Conservation (phyloP, 768 basidiomycete species). For the Tricholoma sp. region DNA sequence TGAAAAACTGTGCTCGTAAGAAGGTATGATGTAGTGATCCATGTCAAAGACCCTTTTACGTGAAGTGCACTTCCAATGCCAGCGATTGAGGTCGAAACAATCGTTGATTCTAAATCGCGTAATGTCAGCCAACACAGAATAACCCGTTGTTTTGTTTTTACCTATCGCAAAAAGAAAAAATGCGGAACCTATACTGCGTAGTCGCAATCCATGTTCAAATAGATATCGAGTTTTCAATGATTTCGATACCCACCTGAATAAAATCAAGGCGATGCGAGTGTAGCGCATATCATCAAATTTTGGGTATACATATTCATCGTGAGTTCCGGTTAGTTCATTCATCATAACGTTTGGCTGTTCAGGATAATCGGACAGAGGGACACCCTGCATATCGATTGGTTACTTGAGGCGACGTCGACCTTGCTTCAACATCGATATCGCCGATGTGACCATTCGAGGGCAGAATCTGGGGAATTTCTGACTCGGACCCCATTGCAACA, state of each 20-base stretch:
- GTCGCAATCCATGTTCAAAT: neutral
- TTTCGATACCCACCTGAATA: slow-evolving; percentile 6
- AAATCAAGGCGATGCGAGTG: slow-evolving; percentile 8
- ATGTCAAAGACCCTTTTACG: slow-evolving; percentile 19
- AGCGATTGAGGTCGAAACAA: slow-evolving; percentile 21
- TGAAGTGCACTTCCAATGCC: slow-evolving; percentile 17
- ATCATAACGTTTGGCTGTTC: neutral
- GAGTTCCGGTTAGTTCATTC: neutral
- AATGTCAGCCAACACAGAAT: neutral
- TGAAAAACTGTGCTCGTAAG: slow-evolving; percentile 21
- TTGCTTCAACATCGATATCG: neutral
- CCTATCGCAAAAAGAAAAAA: slow-evolving; percentile 14
- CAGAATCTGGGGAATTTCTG: neutral
- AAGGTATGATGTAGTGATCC: slow-evolving; percentile 23
- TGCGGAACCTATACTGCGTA: slow-evolving; percentile 9
- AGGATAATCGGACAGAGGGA: neutral
- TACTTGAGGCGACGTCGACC: neutral
- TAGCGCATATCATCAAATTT: slow-evolving; percentile 14
- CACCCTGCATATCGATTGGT: neutral
- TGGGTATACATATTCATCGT: neutral
- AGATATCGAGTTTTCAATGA: neutral
- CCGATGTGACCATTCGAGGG: neutral
- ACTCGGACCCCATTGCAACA: neutral
- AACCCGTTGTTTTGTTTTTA: neutral
- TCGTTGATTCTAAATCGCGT: slow-evolving; percentile 18